Base-by-base conservation (phyloP, 139 green algal species). In the Volvox africanus region DNA sequence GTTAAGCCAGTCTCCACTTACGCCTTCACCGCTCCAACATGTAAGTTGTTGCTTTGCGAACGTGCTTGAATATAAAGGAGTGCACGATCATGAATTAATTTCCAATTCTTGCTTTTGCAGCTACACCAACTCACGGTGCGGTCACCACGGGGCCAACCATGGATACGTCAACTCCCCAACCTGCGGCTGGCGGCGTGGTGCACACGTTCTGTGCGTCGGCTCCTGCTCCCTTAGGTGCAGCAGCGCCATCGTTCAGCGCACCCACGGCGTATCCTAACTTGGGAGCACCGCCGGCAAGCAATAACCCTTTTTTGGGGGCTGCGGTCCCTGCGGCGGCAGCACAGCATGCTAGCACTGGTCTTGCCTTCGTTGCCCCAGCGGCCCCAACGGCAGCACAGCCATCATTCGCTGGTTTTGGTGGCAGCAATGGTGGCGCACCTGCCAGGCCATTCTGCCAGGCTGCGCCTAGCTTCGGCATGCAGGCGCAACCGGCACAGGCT, bases 381-480 rank as follows among this genome's bases (percentile, higher is more conserved):
- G 80, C 61, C 17, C 2, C 61, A 19, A 18, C 33, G 12, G 65
- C 35, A 11, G 33, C 68, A 20, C 16, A 35, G 24, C 67, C 26
- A 35, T 32, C 5, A 61, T 76, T 76, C 32, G 81, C 61, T 19
- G 61, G 81, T 17, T 87, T 87, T 28, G 81, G 80, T 24, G 21
- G n/a, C 80, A 86, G 50, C 18, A 71, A 71, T 71, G 80, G 80
- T 21, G 50, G 81, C n/a, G 81, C 81, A 19, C 61, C 81, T n/a
- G 21, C 32, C 50, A 17, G 30, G 9, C n/a, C 28, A 55, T 86
- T 86, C 37, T 32, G 82, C 6, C 28, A 69, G 28, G 26, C 16
- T 16, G 62, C 65, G 2, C 82, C 62, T 13, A 36, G 33, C 33
- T 79, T 88, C 22, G 62, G 82, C 80, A 85, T 85, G 79, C 26